Percentiles rank a stretch among this genome's conserved stretches.
Evolutionary conservation across 345 rosid species (phyloP).

Genomic region (Cardamine resedifolia): DNA sequence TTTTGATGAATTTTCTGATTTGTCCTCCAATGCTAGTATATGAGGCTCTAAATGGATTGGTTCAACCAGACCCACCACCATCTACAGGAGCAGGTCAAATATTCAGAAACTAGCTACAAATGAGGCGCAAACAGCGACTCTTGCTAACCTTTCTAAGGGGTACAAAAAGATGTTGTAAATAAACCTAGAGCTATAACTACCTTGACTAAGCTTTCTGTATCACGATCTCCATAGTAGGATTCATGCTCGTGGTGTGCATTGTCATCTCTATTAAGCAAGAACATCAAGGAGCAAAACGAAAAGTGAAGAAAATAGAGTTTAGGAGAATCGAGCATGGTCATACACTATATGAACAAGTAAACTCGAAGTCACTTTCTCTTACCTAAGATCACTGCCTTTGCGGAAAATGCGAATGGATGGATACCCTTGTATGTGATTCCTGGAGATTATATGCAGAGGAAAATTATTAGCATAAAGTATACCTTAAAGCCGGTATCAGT

Average conservation of each 20-base stretch:
- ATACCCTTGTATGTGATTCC: constrained; percentile 95
- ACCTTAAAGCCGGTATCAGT: constrained; percentile 4
- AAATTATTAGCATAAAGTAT: neutral
- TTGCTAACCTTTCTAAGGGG: neutral
- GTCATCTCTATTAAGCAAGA: constrained; percentile 61
- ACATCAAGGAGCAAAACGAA: neutral
- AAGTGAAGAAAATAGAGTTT: neutral
- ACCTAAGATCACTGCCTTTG: constrained; percentile 91
- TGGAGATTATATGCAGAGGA: constrained; percentile 37
- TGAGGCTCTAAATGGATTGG: constrained; percentile 61
- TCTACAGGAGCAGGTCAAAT: constrained; percentile 45
- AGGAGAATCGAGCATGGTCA: neutral
- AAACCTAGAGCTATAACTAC: constrained; percentile 40
- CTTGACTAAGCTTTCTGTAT: constrained; percentile 92
- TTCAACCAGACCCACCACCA: constrained; percentile 69
- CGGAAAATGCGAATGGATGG: constrained; percentile 99
- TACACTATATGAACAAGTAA: constrained; percentile 1
- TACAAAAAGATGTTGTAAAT: constrained; percentile 16
- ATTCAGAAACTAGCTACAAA: constrained; percentile 9
- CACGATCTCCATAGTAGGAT: constrained; percentile 98
- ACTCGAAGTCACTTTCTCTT: constrained; percentile 20
- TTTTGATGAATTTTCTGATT: constrained; percentile 42
- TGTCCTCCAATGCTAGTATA: constrained; percentile 54
- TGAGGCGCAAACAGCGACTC: neutral
- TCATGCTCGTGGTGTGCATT: constrained; percentile 96